Percentiles rank a stretch among this genome's conserved stretches.
phyloP scores from a whole-genome alignment of 2,329 filamentous ascomycete species.

The Paraconiothyrium sp. region DNA sequence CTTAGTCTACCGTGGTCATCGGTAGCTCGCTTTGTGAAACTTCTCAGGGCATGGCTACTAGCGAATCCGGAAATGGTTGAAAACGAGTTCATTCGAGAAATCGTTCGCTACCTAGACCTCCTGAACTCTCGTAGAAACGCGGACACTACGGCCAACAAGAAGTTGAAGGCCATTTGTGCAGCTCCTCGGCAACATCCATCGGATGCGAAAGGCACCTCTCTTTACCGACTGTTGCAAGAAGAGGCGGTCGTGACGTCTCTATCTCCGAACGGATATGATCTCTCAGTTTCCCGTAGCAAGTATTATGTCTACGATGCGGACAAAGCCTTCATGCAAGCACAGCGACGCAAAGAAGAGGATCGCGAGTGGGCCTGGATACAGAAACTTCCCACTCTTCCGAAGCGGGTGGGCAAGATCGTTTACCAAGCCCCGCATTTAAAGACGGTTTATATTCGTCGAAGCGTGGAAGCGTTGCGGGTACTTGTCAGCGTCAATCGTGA shows the following conservation, averaged over 20 bases:
- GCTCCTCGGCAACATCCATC: too few species aligned
- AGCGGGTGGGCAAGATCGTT: background rate
- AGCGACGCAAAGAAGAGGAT: background rate
- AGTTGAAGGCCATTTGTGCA: too few species aligned
- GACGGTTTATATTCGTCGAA: background rate
- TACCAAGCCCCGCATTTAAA: too few species aligned
- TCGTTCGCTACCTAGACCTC: background rate
- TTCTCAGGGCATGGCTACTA: background rate
- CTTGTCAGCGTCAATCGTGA: background rate
- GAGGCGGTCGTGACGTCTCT: too few species aligned
- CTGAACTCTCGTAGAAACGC: too few species aligned
- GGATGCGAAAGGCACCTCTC: too few species aligned
- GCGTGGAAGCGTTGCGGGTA: background rate
- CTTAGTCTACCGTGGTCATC: background rate
- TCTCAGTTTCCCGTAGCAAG: too few species aligned
- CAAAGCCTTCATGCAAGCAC: background rate
- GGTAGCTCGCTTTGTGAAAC: background rate
- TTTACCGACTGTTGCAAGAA: too few species aligned
- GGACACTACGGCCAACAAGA: too few species aligned
- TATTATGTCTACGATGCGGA: too few species aligned
- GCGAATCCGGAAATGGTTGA: background rate
- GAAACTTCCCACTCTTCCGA: background rate
- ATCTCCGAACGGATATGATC: too few species aligned
- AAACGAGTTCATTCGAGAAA: too few species aligned
- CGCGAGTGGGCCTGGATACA: background rate